Percentiles rank a stretch among this genome's conserved stretches.
Conservation (phyloP, 345 rosid genomes). For the Ceriops decandra region DNA sequence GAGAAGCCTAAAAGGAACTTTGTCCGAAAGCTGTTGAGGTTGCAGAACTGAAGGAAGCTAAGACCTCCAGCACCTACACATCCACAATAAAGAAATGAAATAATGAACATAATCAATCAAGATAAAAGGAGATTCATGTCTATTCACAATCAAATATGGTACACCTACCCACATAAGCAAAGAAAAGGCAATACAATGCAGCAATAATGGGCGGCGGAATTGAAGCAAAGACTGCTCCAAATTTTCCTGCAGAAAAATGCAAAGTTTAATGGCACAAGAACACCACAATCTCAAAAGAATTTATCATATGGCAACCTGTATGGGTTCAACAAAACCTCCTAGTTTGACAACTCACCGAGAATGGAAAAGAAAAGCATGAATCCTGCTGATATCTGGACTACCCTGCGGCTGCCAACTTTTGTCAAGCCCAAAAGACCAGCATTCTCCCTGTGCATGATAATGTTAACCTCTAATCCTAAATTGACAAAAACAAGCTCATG, state of each 20-base stretch:
- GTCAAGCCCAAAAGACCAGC: conserved; percentile 90
- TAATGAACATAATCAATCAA: neutral
- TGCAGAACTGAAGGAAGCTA: conserved; percentile 86
- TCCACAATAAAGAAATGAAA: neutral
- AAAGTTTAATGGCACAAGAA: conserved; percentile 8
- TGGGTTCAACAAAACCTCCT: conserved; percentile 7
- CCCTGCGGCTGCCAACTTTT: conserved; percentile 87
- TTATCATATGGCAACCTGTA: neutral
- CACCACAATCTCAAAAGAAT: conserved; percentile 8
- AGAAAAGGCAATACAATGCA: conserved; percentile 80
- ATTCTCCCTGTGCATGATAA: conserved; percentile 60
- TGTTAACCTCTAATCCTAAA: neutral
- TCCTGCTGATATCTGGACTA: conserved; percentile 93
- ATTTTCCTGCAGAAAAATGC: conserved; percentile 60
- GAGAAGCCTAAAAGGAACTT: conserved; percentile 84
- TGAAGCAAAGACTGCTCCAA: conserved; percentile 92
- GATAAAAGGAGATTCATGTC: conserved; percentile 3
- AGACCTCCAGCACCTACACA: conserved; percentile 80
- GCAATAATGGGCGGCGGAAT: conserved; percentile 80
- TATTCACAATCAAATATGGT: neutral
- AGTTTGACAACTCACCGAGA: conserved; percentile 52
- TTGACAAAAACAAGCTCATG: conserved; percentile 3
- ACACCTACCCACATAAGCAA: conserved; percentile 84
- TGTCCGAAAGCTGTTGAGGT: conserved; percentile 80
- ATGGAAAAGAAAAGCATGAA: conserved; percentile 97